A percentile compares a stretch with the other conserved stretches of the same genome.
These are phyloP conservation scores for Sporisorium reilianum DNA, from an alignment of 1,284 basidiomycete genomes.

Conservation along the genomic window DNA sequence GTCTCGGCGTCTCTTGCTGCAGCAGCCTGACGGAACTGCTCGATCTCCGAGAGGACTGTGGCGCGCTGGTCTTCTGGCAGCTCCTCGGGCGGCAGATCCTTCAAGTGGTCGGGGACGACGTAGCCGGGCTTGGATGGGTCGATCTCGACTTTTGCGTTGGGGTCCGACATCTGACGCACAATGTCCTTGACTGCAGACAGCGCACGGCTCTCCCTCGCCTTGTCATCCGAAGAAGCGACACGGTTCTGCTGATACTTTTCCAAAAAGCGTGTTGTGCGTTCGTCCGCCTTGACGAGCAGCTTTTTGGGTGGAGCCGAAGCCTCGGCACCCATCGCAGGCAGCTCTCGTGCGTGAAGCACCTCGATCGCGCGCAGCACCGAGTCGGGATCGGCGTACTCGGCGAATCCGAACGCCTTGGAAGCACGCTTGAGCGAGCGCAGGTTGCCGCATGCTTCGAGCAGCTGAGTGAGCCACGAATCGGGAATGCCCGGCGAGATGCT, in stretches of 20 bases:
- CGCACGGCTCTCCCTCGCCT: conserved; percentile 70
- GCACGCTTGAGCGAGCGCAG: conserved; percentile 89
- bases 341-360: conserved; percentile 83
- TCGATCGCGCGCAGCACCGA: conserved; percentile 83
- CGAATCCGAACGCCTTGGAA: conserved; percentile 94
- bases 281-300: conserved; percentile 82
- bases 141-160: conserved; percentile 75
- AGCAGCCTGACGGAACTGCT: conserved; percentile 74
- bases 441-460: conserved; percentile 88
- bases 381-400: conserved; percentile 89
- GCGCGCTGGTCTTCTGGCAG: conserved; percentile 94
- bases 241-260: conserved; percentile 84
- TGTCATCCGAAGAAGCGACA: conserved; percentile 78
- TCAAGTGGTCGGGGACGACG: conserved; percentile 90
- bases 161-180: conserved; percentile 65
- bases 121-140: conserved; percentile 49
- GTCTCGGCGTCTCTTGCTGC: conserved; percentile 65
- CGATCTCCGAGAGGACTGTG: conserved; percentile 92
- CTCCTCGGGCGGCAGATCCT: conserved; percentile 93
- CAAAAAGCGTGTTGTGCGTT: conserved; percentile 87
- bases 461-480: conserved; percentile 79
- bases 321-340: conserved; percentile 70
- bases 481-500: conserved; percentile 92
- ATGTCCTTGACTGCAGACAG: conserved; percentile 72
- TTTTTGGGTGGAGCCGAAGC: conserved; percentile 74